A percentile compares a stretch with the other conserved stretches of the same genome.
Conservation (phyloP, 176 grass and related monocot species). For the Oryza rufipogon region DNA sequence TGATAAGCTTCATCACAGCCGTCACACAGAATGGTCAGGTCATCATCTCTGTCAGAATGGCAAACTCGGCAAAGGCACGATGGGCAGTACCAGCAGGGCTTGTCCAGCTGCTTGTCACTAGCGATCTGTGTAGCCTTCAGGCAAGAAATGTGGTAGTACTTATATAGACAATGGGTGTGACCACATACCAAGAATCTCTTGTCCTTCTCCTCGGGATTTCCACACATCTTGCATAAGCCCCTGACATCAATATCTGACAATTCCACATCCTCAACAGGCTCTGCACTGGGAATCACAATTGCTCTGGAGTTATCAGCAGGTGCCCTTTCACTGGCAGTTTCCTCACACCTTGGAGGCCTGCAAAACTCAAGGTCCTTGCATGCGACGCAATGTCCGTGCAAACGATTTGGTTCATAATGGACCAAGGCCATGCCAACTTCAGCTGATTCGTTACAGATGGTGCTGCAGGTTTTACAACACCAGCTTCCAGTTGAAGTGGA, state of each 20-base stretch:
- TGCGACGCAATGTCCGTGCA: constrained; percentile 54
- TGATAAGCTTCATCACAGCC: constrained; percentile 85
- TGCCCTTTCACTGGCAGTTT: constrained; percentile 11
- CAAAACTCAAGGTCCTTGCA: constrained; percentile 53
- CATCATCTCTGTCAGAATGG: constrained; percentile 71
- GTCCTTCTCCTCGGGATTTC: constrained; percentile 62
- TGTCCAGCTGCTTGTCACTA: constrained; percentile 45
- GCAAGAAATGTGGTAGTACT: constrained; percentile 82
- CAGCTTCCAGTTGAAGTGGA: constrained; percentile 56
- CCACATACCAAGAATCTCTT: constrained; percentile 78
- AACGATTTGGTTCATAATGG: constrained; percentile 14
- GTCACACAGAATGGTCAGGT: constrained; percentile 80
- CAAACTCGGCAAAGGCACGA: constrained; percentile 87
- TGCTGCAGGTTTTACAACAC: constrained; percentile 61
- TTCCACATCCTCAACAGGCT: constrained; percentile 31
- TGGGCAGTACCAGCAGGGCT: constrained; percentile 79
- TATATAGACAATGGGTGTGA: constrained; percentile 72
- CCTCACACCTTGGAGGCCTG: constrained; percentile 29
- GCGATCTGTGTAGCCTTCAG: constrained; percentile 64
- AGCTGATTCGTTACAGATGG: constrained; percentile 12
- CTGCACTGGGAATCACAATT: constrained; percentile 35
- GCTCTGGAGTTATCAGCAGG: constrained; percentile 43
- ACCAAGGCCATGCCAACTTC: constrained; percentile 18
- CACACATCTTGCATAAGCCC: constrained; percentile 80
- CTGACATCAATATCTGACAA: constrained; percentile 36